These are phyloP conservation scores for Fomes fomentarius DNA, from an alignment of 1,284 basidiomycete genomes.

Conservation along the genomic window DNA sequence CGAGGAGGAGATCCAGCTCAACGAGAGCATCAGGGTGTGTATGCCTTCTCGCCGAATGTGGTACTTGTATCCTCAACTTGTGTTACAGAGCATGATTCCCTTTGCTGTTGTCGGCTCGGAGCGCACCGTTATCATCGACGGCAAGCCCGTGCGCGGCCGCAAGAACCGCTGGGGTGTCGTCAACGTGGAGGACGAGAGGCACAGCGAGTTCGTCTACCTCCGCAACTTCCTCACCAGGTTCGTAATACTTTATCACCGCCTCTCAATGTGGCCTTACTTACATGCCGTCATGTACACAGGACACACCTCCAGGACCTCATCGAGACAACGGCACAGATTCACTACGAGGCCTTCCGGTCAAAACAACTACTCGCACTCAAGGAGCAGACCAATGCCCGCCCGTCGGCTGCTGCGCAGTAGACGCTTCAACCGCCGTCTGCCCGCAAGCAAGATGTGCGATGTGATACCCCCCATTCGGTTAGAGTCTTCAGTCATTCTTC, in stretches of 20 bases:
- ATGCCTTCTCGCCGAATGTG: not conserved
- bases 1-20: constrained; percentile 89
- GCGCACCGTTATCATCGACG: constrained; percentile 91
- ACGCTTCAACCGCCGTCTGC: not conserved
- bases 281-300: constrained; percentile 41
- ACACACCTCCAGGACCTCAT: constrained; percentile 98
- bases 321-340: constrained; percentile 98
- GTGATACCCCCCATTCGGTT: constrained; percentile 29
- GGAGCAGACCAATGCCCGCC: constrained; percentile 53
- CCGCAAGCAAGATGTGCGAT: constrained; percentile 12
- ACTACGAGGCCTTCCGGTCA: constrained; percentile 99
- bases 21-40: constrained; percentile 87
- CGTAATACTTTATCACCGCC: constrained; percentile 22
- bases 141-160: constrained; percentile 92
- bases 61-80: not conserved
- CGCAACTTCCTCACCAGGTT: constrained; percentile 95
- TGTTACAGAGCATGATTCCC: constrained; percentile 82
- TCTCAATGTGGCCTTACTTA: not conserved
- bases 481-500: constrained; percentile 14
- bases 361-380: constrained; percentile 95
- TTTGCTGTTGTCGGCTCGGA: constrained; percentile 98
- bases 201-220: constrained; percentile 98
- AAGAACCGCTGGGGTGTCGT: constrained; percentile 99
- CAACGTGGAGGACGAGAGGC: constrained; percentile 95
- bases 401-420: constrained; percentile 28